A percentile compares a stretch with the other conserved stretches of the same genome.
These are phyloP conservation scores for Athelia psychrophila DNA, from an alignment of 1,284 basidiomycete genomes.

Conservation along the genomic window DNA sequence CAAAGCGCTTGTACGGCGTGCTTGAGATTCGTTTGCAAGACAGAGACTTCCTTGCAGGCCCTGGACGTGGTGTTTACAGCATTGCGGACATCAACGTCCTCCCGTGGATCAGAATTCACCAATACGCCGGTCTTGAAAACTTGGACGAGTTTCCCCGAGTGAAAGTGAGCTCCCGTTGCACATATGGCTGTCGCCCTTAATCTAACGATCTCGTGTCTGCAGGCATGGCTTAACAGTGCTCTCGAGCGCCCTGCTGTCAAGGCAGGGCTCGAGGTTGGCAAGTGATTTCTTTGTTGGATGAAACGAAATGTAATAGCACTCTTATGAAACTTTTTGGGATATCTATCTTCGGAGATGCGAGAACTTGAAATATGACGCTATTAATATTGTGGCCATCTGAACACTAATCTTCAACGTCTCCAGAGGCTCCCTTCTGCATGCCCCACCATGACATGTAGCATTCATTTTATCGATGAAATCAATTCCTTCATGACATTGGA, in stretches of 20 bases:
- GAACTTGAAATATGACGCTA: too few species aligned
- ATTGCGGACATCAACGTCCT: slow-evolving; percentile 65
- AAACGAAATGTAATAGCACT: too few species aligned
- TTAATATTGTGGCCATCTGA: too few species aligned
- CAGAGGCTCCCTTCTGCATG: too few species aligned
- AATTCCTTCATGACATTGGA: too few species aligned
- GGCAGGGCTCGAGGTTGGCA: slow-evolving; percentile 22
- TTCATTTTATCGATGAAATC: too few species aligned
- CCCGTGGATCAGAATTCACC: slow-evolving; percentile 50
- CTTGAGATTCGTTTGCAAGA: slow-evolving; percentile 66
- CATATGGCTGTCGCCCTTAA: slow-evolving; percentile 11
- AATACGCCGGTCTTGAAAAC: slow-evolving; percentile 46
- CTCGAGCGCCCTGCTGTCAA: slow-evolving; percentile 36
- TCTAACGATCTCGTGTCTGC: not conserved
- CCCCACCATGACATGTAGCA: too few species aligned
- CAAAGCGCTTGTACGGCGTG: slow-evolving; percentile 74
- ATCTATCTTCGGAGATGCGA: too few species aligned
- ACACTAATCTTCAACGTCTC: too few species aligned
- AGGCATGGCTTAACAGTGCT: slow-evolving; percentile 42
- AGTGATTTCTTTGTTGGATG: too few species aligned
- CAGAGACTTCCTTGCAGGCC: slow-evolving; percentile 70
- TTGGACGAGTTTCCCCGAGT: slow-evolving; percentile 58
- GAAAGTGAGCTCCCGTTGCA: slow-evolving; percentile 32
- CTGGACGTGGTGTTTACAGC: slow-evolving; percentile 61
- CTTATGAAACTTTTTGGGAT: too few species aligned